Evolutionary conservation across 768 basidiomycete genomes (phyloP), one percentile per base, ranked within the genome.

Genomic region (Russula vinacea): DNA sequence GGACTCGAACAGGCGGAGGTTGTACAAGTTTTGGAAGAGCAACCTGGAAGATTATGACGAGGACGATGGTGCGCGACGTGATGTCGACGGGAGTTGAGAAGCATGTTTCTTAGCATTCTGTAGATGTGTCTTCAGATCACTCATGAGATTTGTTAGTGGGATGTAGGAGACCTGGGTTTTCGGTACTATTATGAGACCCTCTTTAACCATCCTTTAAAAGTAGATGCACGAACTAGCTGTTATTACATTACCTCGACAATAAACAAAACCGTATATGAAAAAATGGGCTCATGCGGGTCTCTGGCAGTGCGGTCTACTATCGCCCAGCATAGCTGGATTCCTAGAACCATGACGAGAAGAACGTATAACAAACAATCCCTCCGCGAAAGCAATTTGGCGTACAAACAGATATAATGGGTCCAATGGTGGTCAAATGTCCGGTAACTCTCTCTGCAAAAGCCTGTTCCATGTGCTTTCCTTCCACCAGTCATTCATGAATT

Each of bases 401-500:
- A 56, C 64, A 51, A 40, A 65, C 32, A 6, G 24, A 33, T 51
- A 10, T 11, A 22, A 29, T 37, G 37, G 3, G 29, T 42, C 54
- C 11, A 53, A 16, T 39, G 35, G n/a, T 22, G 80, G 62, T 68
- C 70, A 78, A 69, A 83, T 57, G 75, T 94, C 93, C n/a, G 92
- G 92, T 60, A 94, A 75, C 74, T 95, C 92, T 72, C 93, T 80
- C 67, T 87, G 85, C 70, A 92, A 84, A 60, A 95, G 76, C 64
- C 93, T 78, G 44, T 79, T 84, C 92, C 92, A 96, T 56, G 92
- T 95, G 66, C 85, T 90, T 71, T 94, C 91, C 71, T 85, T 92
- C 93, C 94, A 95, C 92, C 90, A 92, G 45, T 92, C 91, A 22
- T 89, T 85, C 87, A 93, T 89, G 57, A 80, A 79, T 67, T 88